Conservation (phyloP, 331 rosid genomes). For the Stylosanthes scabra region DNA sequence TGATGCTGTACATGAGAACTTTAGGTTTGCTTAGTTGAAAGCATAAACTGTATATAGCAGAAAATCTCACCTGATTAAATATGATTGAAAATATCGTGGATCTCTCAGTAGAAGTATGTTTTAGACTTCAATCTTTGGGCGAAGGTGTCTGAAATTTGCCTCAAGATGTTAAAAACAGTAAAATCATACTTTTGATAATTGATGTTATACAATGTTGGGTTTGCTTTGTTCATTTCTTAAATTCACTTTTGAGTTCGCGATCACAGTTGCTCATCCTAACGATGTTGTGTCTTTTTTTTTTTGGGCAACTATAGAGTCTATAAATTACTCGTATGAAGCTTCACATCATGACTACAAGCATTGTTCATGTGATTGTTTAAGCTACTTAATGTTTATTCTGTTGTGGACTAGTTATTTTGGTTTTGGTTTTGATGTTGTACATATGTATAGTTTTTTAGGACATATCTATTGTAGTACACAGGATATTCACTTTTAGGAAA, state of each 20-base stretch:
- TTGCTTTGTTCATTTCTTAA: not conserved
- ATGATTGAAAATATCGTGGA: not conserved
- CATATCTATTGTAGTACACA: not conserved
- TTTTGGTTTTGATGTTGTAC: not conserved
- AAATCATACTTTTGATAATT: not conserved
- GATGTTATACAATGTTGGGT: not conserved
- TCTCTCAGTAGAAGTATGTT: not conserved
- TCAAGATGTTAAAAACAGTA: not conserved
- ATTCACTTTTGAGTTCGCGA: not conserved
- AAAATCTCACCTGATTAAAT: conserved; percentile 1
- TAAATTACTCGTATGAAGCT: not conserved
- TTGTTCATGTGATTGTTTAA: conserved; percentile 2
- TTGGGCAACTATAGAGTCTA: not conserved
- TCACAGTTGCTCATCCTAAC: not conserved
- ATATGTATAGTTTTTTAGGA: not conserved
- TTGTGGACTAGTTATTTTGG: not conserved
- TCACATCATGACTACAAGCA: conserved; percentile 1
- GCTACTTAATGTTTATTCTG: not conserved
- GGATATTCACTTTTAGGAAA: not conserved
- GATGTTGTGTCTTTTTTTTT: not conserved
- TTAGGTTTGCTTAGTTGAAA: not conserved
- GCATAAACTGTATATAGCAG: not conserved
- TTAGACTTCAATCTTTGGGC: not conserved
- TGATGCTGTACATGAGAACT: not conserved
- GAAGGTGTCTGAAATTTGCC: conserved; percentile 1